Conservation (phyloP, 495 filamentous ascomycete genomes). For the Xanthoparmelia taractica region DNA sequence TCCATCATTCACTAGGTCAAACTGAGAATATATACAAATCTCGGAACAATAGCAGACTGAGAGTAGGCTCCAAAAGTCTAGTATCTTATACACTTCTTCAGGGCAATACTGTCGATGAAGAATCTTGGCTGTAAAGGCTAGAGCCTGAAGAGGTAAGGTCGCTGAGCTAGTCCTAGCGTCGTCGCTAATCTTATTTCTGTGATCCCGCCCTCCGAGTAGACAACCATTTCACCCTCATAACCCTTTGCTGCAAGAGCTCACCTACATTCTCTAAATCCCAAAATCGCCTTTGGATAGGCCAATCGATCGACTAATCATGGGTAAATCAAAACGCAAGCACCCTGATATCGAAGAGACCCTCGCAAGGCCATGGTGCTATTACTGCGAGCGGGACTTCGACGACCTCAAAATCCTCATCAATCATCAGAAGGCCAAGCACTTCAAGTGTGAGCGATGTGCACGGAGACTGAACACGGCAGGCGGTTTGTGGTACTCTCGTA, state of each 20-base stretch:
- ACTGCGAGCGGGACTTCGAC: slow-evolving; percentile 97
- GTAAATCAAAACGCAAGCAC: slow-evolving; percentile 77
- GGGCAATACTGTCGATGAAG: too few relatives aligned
- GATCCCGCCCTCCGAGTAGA: not conserved
- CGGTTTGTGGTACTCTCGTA: slow-evolving; percentile 47
- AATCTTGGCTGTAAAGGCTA: not conserved
- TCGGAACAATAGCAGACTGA: too few relatives aligned
- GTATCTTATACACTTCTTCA: too few relatives aligned
- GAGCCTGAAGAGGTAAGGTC: not conserved
- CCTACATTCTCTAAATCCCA: not conserved
- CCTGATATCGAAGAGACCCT: slow-evolving; percentile 84
- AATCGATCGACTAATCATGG: slow-evolving; percentile 42
- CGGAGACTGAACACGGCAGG: slow-evolving; percentile 89
- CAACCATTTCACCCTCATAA: not conserved
- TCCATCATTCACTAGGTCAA: too few relatives aligned
- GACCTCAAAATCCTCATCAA: slow-evolving; percentile 91
- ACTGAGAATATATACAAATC: too few relatives aligned
- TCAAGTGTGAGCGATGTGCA: slow-evolving; percentile 86
- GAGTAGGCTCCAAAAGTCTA: too few relatives aligned
- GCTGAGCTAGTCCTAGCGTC: not conserved
- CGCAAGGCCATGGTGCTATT: slow-evolving; percentile 91
- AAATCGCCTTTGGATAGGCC: not conserved
- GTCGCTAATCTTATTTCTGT: not conserved
- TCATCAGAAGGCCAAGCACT: slow-evolving; percentile 97
- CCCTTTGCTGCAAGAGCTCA: not conserved